These are phyloP conservation scores for Penicillium fuscoglaucum DNA, from an alignment of 2,329 filamentous ascomycete species.

Conservation along the genomic window DNA sequence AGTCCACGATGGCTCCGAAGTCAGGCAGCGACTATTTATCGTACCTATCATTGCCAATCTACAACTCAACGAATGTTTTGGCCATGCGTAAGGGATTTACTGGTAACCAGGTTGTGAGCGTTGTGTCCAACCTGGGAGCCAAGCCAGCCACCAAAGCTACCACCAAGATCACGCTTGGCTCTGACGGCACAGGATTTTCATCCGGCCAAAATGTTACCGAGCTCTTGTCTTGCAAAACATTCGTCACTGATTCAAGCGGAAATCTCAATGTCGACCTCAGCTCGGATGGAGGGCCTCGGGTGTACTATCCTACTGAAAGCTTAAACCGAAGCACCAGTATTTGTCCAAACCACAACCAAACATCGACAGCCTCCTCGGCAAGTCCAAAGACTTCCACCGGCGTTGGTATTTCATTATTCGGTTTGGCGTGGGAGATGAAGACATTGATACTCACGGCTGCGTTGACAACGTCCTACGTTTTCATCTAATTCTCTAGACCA, in stretches of 20 bases:
- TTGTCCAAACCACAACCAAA: conserved; percentile 1
- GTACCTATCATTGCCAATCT: conserved; percentile 10
- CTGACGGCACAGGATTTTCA: conserved; percentile 8
- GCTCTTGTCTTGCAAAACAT: conserved; percentile 13
- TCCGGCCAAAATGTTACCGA: conserved; percentile 12
- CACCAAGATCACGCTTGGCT: conserved; percentile 10
- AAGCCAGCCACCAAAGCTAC: conserved; percentile 9
- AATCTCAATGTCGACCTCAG: conserved; percentile 14
- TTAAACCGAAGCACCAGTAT: conserved; percentile 9
- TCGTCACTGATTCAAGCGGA: conserved; percentile 9
- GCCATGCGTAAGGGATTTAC: conserved; percentile 13
- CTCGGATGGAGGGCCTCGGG: conserved; percentile 15
- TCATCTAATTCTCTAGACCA: background rate
- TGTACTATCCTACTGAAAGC: conserved; percentile 16
- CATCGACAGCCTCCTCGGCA: conserved; percentile 6
- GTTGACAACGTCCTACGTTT: background rate
- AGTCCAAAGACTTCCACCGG: conserved; percentile 5
- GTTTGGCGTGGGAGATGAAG: background rate
- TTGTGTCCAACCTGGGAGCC: conserved; percentile 11
- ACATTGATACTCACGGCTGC: background rate
- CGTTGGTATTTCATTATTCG: background rate
- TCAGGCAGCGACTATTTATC: conserved; percentile 12
- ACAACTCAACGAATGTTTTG: conserved; percentile 12
- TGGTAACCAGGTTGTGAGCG: conserved; percentile 12
- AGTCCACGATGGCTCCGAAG: conserved; percentile 2